Evolutionary conservation across 331 rosid species (phyloP).

Genomic region (Quercus lobata): DNA sequence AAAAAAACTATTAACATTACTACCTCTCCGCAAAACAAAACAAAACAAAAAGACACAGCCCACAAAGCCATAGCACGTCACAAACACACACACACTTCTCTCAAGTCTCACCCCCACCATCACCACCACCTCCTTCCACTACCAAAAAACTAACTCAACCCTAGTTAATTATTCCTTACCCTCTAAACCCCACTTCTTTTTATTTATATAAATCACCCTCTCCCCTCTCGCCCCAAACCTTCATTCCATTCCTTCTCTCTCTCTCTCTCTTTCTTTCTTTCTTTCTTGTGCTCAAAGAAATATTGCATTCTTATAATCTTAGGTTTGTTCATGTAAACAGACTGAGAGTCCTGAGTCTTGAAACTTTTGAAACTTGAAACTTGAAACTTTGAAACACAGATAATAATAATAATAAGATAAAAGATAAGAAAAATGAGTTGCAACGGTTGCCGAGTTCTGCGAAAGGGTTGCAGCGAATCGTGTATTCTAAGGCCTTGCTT

Average conservation of each 20-base stretch:
- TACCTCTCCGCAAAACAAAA: too few relatives aligned
- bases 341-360: background rate
- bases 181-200: conserved; percentile 1
- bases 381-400: background rate
- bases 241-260: background rate
- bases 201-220: conserved; percentile 26
- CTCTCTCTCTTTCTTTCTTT: background rate
- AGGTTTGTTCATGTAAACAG: conserved; percentile 21
- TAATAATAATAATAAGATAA: background rate
- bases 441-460: conserved; percentile 97
- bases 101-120: background rate
- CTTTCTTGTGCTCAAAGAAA: conserved; percentile 11
- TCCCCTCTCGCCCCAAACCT: too few relatives aligned
- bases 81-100: conserved; percentile 4
- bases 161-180: conserved; percentile 34
- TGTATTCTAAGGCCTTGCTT: conserved; percentile 90
- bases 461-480: conserved; percentile 96
- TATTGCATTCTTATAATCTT: background rate
- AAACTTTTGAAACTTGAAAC: background rate
- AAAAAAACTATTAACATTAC: background rate
- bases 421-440: conserved; percentile 61
- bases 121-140: background rate
- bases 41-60: background rate
- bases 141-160: conserved; percentile 33
- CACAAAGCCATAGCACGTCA: background rate